Evolutionary conservation across 257 asterid species (phyloP).

Genomic region (Penstemon barbatus): DNA sequence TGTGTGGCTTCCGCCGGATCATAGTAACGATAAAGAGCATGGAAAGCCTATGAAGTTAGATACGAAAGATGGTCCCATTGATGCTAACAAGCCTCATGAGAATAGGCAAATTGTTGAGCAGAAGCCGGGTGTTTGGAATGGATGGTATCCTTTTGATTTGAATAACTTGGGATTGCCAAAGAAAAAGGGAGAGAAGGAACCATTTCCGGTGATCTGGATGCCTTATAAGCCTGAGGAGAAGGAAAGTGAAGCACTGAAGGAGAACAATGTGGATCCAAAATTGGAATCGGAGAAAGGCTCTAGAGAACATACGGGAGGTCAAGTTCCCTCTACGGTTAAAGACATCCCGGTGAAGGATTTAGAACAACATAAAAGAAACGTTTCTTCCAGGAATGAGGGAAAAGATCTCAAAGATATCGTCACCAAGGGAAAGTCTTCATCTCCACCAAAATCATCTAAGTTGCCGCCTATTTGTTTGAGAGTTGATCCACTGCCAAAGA

Average conservation of each 20-base stretch:
- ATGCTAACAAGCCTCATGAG: conserved; percentile 21
- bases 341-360: conserved; percentile 55
- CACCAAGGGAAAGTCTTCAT: conserved; percentile 30
- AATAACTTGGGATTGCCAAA: conserved; percentile 28
- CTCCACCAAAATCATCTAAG: conserved; percentile 54
- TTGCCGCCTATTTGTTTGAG: conserved; percentile 78
- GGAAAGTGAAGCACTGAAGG: conserved; percentile 19
- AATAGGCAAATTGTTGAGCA: conserved; percentile 17
- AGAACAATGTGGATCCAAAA: conserved; percentile 6
- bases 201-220: conserved; percentile 60
- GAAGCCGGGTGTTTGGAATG: conserved; percentile 31
- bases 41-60: conserved; percentile 10
- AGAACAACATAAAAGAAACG: conserved; percentile 28
- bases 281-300: conserved; percentile 19
- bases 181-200: conserved; percentile 32
- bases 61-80: conserved; percentile 19
- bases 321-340: conserved; percentile 19
- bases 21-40: conserved; percentile 15
- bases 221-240: conserved; percentile 48
- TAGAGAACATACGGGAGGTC: conserved; percentile 11
- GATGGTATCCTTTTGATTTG: conserved; percentile 44
- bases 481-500: conserved; percentile 72
- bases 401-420: conserved; percentile 20
- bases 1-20: conserved; percentile 45
- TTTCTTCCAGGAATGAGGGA: conserved; percentile 2